Evolutionary conservation across 2,329 filamentous ascomycete species (phyloP), one percentile per base, ranked within the genome.

Genomic region (Colletotrichum somersetense): DNA sequence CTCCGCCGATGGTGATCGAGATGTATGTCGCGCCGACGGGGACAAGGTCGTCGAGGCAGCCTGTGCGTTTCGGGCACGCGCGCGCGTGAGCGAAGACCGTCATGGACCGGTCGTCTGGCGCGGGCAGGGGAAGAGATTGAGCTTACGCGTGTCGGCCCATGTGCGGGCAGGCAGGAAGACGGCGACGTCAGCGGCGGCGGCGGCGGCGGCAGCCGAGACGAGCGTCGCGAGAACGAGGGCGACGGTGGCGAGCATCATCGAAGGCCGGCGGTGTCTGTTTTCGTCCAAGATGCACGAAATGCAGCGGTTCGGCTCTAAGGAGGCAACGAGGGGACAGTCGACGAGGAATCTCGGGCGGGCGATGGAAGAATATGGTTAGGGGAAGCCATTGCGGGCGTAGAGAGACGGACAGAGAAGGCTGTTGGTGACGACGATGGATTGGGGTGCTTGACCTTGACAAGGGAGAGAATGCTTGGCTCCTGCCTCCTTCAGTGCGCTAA

Each of bases 151-250:
- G 5, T 42, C 18, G 53, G 52, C 56, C 63, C 68, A 67, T 33
- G 67, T 65, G 1, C 23, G 50, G 6, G 42, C 59, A 18, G 30
- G 44, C 46, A 67, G 57, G 14, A 59, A 70, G 20, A 70, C 5
- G 40, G 56, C 57, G 52, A 58, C 69, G 52, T 58, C 69, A 14
- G 65, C 69, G 20, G 20, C 20, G 53, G 64, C 53, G 26, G 53
- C 26, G 26, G 65, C 69, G 20, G 20, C 20, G 53, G 64, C 53
- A 20, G 53, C 46, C n/a, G 33, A 10, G 44, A 46, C 35, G 18
- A 59, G 16, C 20, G 52, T 44, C 16, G 59, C 59, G 55, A 68
- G 35, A 12, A 35, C 58, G 52, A 65, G 30, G 38, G 38, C 14
- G 23, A 26, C 14, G 10, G 7, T 16, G 64, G 30, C n/a, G 16